Percentiles rank a stretch among this genome's conserved stretches.
phyloP scores from a whole-genome alignment of 805 yeast species.

The Pichia kluyveri region DNA sequence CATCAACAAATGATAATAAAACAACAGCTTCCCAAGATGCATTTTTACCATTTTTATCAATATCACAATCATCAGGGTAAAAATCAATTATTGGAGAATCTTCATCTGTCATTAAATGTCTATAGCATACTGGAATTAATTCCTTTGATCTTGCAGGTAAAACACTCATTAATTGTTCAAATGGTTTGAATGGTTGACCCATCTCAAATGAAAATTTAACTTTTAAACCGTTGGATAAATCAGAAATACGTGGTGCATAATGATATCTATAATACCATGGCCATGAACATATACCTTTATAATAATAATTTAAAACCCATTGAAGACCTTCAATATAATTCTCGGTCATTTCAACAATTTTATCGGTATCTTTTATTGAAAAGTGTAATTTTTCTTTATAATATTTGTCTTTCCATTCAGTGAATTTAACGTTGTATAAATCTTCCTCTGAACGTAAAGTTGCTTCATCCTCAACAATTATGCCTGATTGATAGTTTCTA shows the following conservation, averaged over 20 bases:
- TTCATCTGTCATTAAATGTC: slow-evolving; percentile 78
- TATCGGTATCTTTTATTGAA: slow-evolving; percentile 48
- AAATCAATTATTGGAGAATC: slow-evolving; percentile 83
- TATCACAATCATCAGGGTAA: slow-evolving; percentile 80
- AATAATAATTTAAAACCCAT: slow-evolving; percentile 92
- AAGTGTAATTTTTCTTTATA: slow-evolving; percentile 75
- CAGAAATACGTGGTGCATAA: slow-evolving; percentile 92
- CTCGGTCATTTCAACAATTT: slow-evolving; percentile 54
- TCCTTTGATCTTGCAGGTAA: slow-evolving; percentile 84
- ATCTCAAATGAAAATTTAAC: slow-evolving; percentile 52
- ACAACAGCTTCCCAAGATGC: slow-evolving; percentile 99
- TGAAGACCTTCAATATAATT: slow-evolving; percentile 92
- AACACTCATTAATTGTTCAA: slow-evolving; percentile 95
- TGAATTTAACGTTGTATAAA: slow-evolving; percentile 65
- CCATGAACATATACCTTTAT: slow-evolving; percentile 90
- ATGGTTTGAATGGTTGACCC: slow-evolving; percentile 82
- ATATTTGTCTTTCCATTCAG: slow-evolving; percentile 77
- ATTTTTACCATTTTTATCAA: slow-evolving; percentile 90
- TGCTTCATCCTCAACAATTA: slow-evolving; percentile 52
- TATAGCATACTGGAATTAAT: slow-evolving; percentile 68
- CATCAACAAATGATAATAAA: slow-evolving; percentile 84
- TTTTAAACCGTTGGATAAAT: slow-evolving; percentile 64
- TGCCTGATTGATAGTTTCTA: slow-evolving; percentile 58
- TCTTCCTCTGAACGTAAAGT: slow-evolving; percentile 43
- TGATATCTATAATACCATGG: slow-evolving; percentile 88